Conservation (phyloP, 1,284 basidiomycete genomes). For the Ceratobasidium theobromae region DNA sequence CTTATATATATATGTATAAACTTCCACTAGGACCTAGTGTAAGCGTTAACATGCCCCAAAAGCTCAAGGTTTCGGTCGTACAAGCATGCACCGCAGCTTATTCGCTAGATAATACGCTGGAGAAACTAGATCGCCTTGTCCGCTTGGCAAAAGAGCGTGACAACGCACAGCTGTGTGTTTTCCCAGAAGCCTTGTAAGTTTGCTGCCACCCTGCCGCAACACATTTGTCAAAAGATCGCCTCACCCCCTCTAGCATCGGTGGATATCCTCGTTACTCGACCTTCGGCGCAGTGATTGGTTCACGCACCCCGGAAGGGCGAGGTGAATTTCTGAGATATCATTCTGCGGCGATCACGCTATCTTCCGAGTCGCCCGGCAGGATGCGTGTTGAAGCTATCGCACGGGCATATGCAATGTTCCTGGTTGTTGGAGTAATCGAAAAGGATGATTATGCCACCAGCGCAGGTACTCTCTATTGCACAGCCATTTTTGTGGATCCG, state of each 20-base stretch:
- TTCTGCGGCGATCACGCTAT: slow-evolving; percentile 56
- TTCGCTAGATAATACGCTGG: slow-evolving; percentile 55
- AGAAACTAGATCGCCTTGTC: slow-evolving; percentile 57
- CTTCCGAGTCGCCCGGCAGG: slow-evolving; percentile 51
- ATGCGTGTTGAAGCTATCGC: slow-evolving; percentile 55
- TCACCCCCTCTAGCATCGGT: slow-evolving; percentile 48
- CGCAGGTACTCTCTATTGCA: slow-evolving; percentile 69
- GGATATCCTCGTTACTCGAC: slow-evolving; percentile 66
- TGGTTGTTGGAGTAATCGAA: slow-evolving; percentile 71
- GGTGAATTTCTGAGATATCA: slow-evolving; percentile 63
- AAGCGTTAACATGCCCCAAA: slow-evolving; percentile 21
- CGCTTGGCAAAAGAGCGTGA: slow-evolving; percentile 55
- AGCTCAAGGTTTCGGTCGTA: slow-evolving; percentile 52
- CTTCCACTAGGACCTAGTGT: too few species aligned
- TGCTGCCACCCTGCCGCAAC: slow-evolving; percentile 36
- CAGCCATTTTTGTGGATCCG: slow-evolving; percentile 64
- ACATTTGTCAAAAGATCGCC: slow-evolving; percentile 38
- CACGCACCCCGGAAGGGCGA: slow-evolving; percentile 55
- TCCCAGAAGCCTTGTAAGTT: slow-evolving; percentile 72
- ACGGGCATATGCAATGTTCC: slow-evolving; percentile 54
- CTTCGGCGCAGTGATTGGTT: slow-evolving; percentile 61
- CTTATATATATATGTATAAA: too few species aligned
- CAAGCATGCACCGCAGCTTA: slow-evolving; percentile 58
- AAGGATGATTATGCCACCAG: slow-evolving; percentile 47
- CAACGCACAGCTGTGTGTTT: slow-evolving; percentile 59